Evolutionary conservation across 345 rosid species (phyloP).

Genomic region (Eucalyptus fibrosa): DNA sequence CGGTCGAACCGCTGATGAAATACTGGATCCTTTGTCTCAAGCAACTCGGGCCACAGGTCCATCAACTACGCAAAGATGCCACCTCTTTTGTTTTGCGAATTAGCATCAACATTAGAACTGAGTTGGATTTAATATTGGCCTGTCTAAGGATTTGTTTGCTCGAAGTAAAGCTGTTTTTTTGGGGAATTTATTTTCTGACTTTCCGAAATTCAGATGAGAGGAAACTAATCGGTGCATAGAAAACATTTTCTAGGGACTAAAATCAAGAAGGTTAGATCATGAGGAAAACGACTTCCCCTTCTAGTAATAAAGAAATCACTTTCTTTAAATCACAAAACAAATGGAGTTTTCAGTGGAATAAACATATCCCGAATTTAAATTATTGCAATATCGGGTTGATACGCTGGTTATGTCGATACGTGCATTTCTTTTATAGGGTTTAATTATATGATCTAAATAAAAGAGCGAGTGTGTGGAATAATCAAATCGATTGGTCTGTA

Average conservation of each 20-base stretch:
- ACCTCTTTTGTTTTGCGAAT: background rate
- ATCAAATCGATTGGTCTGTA: background rate
- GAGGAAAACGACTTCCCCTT: background rate
- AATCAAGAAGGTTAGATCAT: fast-evolving
- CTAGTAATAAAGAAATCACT: background rate
- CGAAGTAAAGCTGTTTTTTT: background rate
- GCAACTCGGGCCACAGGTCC: background rate
- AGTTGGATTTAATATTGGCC: background rate
- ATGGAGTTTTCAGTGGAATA: background rate
- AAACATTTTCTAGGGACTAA: background rate
- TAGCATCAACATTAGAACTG: background rate
- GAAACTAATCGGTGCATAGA: fast-evolving
- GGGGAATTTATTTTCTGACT: no score
- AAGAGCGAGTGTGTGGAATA: background rate
- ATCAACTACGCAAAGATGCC: fast-evolving
- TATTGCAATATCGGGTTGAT: no score
- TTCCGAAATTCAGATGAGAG: background rate
- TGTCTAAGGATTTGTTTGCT: no score
- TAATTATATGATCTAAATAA: background rate
- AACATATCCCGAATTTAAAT: fast-evolving
- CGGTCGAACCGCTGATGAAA: background rate
- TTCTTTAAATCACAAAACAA: background rate
- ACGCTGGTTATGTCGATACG: fast-evolving
- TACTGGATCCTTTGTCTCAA: background rate
- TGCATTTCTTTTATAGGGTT: no score